Base-by-base conservation (phyloP, 257 asterid genomes). In the Eustoma russellianum region DNA sequence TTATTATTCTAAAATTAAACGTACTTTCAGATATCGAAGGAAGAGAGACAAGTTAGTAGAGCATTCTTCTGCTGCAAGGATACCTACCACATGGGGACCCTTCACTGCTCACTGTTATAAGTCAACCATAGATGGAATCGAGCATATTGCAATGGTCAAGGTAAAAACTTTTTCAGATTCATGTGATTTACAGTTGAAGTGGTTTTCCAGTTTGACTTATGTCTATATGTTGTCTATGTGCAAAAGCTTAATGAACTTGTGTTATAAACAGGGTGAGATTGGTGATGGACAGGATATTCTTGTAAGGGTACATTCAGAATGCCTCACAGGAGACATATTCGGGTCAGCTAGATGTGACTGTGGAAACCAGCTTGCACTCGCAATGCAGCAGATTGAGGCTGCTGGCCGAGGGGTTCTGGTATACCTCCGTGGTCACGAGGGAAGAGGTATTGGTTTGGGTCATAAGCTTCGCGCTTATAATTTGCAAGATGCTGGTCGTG, bases 321-420 rank as follows among this genome's bases (percentile, higher is more conserved):
- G 99, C 64, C 93, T 92, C 18, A 92, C 99, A 1, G 99, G 99
- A 49, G 99, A 92, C 52, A 88, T 92, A 77, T 92, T 92, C 53
- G 94, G 94, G 17, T 92, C 99, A 1, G 95, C 94, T 50, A 78
- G 97, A 77, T 92, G 99, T 44, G 99, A 92, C 68, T 92, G 99
- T 43, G 99, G 99, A 33, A 70, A 50, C 77, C 99, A 92, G 68
- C 74, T 92, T 65, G 83, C 86, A 49, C 87, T 85, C 38, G 83
- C 99, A 52, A 92, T 92, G 99, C 83, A 83, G 62, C 83, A 83
- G 74, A 88, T 88, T 33, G 99, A 92, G 72, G 95, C 92, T 55
- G 94, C 87, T 52, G 94, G 99, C 35, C 72, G 81, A 65, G 98
- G 98, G 1, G 86, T 88, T 53, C 62, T 92, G 57, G 93, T 92